Conservation (phyloP, 2,329 filamentous ascomycete genomes). For the Alternaria gansuensis region DNA sequence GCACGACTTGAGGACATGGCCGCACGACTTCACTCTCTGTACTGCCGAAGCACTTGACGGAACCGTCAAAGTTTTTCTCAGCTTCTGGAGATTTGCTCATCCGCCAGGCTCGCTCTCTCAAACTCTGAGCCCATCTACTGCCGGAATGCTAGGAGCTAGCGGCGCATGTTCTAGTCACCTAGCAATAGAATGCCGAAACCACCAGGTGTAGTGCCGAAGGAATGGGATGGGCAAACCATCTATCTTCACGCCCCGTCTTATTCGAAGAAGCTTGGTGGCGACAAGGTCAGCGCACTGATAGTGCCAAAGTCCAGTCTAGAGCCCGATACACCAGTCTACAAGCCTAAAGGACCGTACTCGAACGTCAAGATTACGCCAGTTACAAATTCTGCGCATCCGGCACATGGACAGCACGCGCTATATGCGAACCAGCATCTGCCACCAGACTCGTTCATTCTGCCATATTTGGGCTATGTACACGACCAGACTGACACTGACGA, state of each 20-base stretch:
- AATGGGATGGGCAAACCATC: conserved; percentile 40
- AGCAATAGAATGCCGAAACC: conserved; percentile 10
- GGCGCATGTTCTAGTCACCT: neutral
- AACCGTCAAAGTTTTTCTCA: neutral
- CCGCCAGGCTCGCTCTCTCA: neutral
- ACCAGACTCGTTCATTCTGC: conserved; percentile 59
- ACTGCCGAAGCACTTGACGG: neutral
- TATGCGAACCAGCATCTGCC: conserved; percentile 57
- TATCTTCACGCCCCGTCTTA: conserved; percentile 46
- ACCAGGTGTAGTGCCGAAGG: conserved; percentile 35
- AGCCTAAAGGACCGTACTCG: conserved; percentile 42
- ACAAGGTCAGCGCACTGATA: conserved; percentile 37
- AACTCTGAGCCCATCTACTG: neutral
- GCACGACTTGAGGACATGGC: neutral
- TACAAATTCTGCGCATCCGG: conserved; percentile 56
- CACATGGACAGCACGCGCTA: conserved; percentile 59
- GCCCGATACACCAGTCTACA: conserved; percentile 23
- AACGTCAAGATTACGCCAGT: conserved; percentile 57
- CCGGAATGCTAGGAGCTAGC: neutral
- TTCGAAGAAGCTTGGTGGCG: conserved; percentile 42
- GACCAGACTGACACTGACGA: conserved; percentile 54
- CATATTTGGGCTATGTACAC: conserved; percentile 62
- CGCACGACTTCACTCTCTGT: neutral
- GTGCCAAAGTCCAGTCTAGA: conserved; percentile 30
- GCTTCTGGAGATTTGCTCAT: neutral